Conservation (phyloP, 2,329 filamentous ascomycete genomes). For the Phaeosphaeriaceae sp. region DNA sequence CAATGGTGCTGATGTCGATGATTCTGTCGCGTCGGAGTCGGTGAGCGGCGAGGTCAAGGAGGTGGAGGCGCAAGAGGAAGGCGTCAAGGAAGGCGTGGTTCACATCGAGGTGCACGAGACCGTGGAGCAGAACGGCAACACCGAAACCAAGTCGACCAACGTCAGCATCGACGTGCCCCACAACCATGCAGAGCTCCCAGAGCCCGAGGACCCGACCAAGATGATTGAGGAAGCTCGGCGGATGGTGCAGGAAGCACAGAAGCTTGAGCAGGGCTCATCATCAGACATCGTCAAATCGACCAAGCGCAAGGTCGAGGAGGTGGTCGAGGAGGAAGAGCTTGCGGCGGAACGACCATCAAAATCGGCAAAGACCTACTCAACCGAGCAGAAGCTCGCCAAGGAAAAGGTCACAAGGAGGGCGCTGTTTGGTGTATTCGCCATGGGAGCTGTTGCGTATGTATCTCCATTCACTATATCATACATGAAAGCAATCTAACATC, state of each 20-base stretch:
- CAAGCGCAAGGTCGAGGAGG: slow-evolving; percentile 62
- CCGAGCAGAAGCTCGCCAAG: slow-evolving; percentile 81
- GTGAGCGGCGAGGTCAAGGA: slow-evolving; percentile 52
- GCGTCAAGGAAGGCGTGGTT: slow-evolving; percentile 57
- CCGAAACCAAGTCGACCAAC: slow-evolving; percentile 74
- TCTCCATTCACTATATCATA: neutral
- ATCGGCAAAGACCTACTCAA: slow-evolving; percentile 66
- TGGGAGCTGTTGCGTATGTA: slow-evolving; percentile 88
- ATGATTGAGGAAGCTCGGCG: slow-evolving; percentile 87
- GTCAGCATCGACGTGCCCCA: slow-evolving; percentile 79
- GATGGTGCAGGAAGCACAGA: slow-evolving; percentile 80
- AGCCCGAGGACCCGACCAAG: slow-evolving; percentile 77
- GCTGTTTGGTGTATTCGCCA: slow-evolving; percentile 83
- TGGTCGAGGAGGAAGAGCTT: slow-evolving; percentile 61
- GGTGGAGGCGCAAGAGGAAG: slow-evolving; percentile 15
- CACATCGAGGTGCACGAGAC: slow-evolving; percentile 75
- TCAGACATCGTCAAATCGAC: slow-evolving; percentile 23
- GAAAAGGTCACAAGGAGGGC: slow-evolving; percentile 87
- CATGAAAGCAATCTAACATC: slow-evolving; percentile 20
- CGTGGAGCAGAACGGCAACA: slow-evolving; percentile 63
- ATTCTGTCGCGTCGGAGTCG: slow-evolving; percentile 51
- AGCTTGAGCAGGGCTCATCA: slow-evolving; percentile 50
- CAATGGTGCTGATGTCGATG: slow-evolving; percentile 34
- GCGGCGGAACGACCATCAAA: slow-evolving; percentile 66
- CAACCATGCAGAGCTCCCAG: slow-evolving; percentile 69